phyloP scores from a whole-genome alignment of 805 yeast species.

The Clavispora vitiphila region DNA sequence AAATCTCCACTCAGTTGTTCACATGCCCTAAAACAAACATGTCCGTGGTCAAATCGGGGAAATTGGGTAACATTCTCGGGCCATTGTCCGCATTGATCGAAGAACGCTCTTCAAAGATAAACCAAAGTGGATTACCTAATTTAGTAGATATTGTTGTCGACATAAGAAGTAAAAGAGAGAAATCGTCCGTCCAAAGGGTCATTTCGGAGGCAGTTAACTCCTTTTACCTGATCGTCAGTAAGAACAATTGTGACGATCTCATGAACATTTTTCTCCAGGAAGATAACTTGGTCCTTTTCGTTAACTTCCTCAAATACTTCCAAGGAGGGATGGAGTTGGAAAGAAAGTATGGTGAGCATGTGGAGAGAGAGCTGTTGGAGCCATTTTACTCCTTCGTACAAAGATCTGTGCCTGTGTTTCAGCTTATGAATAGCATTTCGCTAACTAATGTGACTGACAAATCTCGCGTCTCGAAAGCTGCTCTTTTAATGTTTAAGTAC shows the following conservation, averaged over 20 bases:
- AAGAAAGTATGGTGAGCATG: constrained; percentile 67
- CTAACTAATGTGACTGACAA: constrained; percentile 21
- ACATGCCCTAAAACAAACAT: constrained; percentile 40
- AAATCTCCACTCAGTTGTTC: constrained; percentile 36
- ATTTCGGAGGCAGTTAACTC: constrained; percentile 21
- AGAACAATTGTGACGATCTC: constrained; percentile 14
- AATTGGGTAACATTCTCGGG: constrained; percentile 37
- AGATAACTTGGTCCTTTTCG: constrained; percentile 36
- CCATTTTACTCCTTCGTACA: constrained; percentile 48
- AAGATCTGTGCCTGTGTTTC: constrained; percentile 39
- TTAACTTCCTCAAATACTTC: constrained; percentile 47
- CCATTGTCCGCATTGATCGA: constrained; percentile 43
- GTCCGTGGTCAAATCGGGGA: constrained; percentile 18
- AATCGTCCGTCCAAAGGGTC: constrained; percentile 25
- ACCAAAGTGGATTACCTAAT: constrained; percentile 31
- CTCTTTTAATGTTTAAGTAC: constrained; percentile 24
- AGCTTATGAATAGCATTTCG: neutral
- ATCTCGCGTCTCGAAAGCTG: constrained; percentile 25
- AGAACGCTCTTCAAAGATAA: constrained; percentile 32
- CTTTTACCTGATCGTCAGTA: constrained; percentile 19
- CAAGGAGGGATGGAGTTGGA: constrained; percentile 54
- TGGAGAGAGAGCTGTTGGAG: constrained; percentile 46
- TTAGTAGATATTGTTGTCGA: constrained; percentile 20
- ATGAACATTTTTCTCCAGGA: constrained; percentile 23
- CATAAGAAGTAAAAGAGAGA: constrained; percentile 12